phyloP scores from a whole-genome alignment of 495 filamentous ascomycete genomes.

The Melanomma pulvis-pyrius region DNA sequence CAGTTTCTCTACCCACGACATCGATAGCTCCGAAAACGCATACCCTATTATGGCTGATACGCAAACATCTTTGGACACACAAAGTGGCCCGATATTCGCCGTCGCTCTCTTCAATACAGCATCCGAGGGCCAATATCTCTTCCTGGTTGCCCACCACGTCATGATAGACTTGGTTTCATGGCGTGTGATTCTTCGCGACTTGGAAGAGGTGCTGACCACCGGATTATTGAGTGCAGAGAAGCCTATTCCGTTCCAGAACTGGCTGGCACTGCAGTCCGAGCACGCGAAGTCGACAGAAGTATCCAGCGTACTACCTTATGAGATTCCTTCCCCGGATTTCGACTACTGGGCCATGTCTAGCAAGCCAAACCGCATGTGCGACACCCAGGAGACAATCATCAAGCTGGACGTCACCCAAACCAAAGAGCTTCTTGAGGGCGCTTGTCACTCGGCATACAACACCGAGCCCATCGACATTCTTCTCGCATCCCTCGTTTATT shows the following conservation, averaged over 20 bases:
- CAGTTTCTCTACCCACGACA: constrained; percentile 12
- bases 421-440: constrained; percentile 23
- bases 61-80: constrained; percentile 24
- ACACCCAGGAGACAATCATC: constrained; percentile 17
- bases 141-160: constrained; percentile 28
- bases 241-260: constrained; percentile 30
- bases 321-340: constrained; percentile 20
- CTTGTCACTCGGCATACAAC: constrained; percentile 19
- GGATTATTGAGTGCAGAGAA: constrained; percentile 12
- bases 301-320: constrained; percentile 15
- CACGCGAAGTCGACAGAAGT: constrained; percentile 9
- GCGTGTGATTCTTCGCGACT: constrained; percentile 31
- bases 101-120: constrained; percentile 34
- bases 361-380: constrained; percentile 23
- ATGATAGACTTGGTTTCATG: constrained; percentile 30
- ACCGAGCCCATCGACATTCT: constrained; percentile 31
- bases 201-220: constrained; percentile 29
- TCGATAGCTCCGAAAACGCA: constrained; percentile 14
- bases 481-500: constrained; percentile 20
- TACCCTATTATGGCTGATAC: constrained; percentile 23
- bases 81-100: constrained; percentile 30
- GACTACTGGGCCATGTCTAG: constrained; percentile 31
- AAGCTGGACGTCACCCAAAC: constrained; percentile 21
- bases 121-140: constrained; percentile 19
- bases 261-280: constrained; percentile 23